Conservation (phyloP, 495 filamentous ascomycete genomes). For the Lasiosphaeris hirsuta region DNA sequence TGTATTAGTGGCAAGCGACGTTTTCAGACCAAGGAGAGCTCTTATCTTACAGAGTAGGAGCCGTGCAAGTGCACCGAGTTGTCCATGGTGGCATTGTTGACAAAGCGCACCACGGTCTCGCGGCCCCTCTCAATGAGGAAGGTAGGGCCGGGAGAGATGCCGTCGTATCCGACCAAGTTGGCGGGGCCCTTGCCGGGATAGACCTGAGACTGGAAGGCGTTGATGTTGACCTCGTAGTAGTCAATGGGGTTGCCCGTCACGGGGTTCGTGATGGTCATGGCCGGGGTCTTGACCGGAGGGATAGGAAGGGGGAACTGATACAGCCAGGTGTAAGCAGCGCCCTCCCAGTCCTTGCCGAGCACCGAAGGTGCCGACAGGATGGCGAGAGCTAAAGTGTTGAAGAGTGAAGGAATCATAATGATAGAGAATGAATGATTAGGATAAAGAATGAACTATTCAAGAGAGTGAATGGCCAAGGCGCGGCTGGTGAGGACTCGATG, state of each 20-base stretch:
- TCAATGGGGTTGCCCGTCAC: slow-evolving; percentile 28
- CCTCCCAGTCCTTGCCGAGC: slow-evolving; percentile 23
- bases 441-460: neutral
- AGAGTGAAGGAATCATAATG: slow-evolving; percentile 4
- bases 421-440: neutral
- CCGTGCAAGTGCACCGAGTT: slow-evolving; percentile 53
- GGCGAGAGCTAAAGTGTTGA: slow-evolving; percentile 2
- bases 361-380: slow-evolving; percentile 7
- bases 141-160: slow-evolving; percentile 51
- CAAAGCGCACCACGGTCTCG: slow-evolving; percentile 50
- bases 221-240: slow-evolving; percentile 49
- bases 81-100: slow-evolving; percentile 43
- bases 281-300: slow-evolving; percentile 43
- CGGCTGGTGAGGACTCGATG: too few species aligned
- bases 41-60: slow-evolving; percentile 39
- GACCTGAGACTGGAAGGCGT: slow-evolving; percentile 40
- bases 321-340: slow-evolving; percentile 38
- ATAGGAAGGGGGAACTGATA: slow-evolving; percentile 48
- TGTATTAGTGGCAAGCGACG: neutral
- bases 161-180: slow-evolving; percentile 51
- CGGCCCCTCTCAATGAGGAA: slow-evolving; percentile 42
- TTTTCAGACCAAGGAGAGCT: too few species aligned
- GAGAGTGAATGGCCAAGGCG: neutral
- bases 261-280: slow-evolving; percentile 29
- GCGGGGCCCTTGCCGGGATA: slow-evolving; percentile 47